Base-by-base conservation (phyloP, 2,329 filamentous ascomycete genomes). In the Dothideomycetes sp. region DNA sequence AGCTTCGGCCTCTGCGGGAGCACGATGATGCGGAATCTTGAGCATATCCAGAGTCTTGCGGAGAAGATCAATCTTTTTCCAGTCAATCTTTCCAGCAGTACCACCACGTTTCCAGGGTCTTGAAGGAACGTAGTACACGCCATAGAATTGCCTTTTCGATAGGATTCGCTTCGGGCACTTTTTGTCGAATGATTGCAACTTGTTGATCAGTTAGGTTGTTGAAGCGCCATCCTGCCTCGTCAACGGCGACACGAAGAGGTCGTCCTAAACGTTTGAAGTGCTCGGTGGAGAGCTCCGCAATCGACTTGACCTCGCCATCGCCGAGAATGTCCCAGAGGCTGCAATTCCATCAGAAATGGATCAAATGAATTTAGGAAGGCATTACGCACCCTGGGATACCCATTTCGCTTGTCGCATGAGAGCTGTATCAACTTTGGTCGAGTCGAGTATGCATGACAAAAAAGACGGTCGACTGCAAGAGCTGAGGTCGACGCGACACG, bases 1-100 rank as follows among this genome's bases (percentile, higher is more conserved):
- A 3, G 64, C 65, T 43, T 68, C 68, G 1, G 66, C 65, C 47
- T 72, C 68, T 2, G 61, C 67, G 1, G 64, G 67, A 1, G 67
- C 68, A 28, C 59, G 53, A 39, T 68, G 63, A 31, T 62, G 60
- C 0, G 65, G 64, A 3, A 70, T 56, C 4, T 58, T 52, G 2
- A 71, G 52, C 11, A 53, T 52, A 8, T 57, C 51, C 0, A 71
- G 56, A 33, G 55, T 45, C 34, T 64, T 53, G 20, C 64, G 53
- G 4, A 69, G 45, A 5, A 61, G 41, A 25, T 49, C 47, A 11
- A 55, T 52, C 37, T 52, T 43, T 10, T 63, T 46, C 31, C 54
- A 55, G 16, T 64, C 53, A 13, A 66, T 47, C n/a, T 47, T 53
- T 2, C 52, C 48, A 10, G 54, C 55, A 1, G 53, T 50, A 23